Base-by-base conservation (phyloP, 495 filamentous ascomycete species). In the Penicillium riverlandense region DNA sequence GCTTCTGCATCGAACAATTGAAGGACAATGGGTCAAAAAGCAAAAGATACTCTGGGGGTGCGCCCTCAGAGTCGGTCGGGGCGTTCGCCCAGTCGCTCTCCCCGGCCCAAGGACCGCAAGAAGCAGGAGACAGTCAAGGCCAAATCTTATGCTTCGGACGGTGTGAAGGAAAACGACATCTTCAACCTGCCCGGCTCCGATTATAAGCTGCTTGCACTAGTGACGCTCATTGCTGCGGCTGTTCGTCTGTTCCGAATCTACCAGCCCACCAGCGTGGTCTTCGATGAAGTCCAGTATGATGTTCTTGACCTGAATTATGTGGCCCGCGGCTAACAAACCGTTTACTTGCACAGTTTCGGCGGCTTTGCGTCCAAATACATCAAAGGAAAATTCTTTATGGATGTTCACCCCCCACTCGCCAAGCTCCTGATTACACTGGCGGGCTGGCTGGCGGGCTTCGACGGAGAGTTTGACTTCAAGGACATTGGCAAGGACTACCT, bases 401-500 rank as follows among this genome's bases (percentile, higher is more conserved):
- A 98, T 58, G 92, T 98, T 4, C 92, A 98, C 56, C 92, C 92
- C 11, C 92, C 92, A n/a, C 77, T 98, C 8, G 92, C 92, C 39
- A 98, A 98, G 69, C 71, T 98, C 47, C 80, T 98, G 52, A 85
- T 98, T 48, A 95, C 92, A 35, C 80, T 98, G 35, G 90, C 91
- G 49, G 92, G 92, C 40, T 98, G 85, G 84, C 67, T 96, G 39
- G 92, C 90, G 50, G 92, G 94, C 15, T 98, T 96, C 58, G 78
- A 96, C 63, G 92, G 92, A 39, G 75, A 86, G 37, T 98, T 98
- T 48, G 92, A 98, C 61, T 98, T 98, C 74, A 98, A 98, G 72
- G 94, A 98, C 53, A 98, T 98, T 72, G 92, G 92, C 55, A 96
- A 96, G 70, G 92, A 98, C 59, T 98, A 98, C 56, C 59, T 97